Evolutionary conservation across 2,329 filamentous ascomycete genomes (phyloP).

Genomic region (Ceratocystis diversiconidia): DNA sequence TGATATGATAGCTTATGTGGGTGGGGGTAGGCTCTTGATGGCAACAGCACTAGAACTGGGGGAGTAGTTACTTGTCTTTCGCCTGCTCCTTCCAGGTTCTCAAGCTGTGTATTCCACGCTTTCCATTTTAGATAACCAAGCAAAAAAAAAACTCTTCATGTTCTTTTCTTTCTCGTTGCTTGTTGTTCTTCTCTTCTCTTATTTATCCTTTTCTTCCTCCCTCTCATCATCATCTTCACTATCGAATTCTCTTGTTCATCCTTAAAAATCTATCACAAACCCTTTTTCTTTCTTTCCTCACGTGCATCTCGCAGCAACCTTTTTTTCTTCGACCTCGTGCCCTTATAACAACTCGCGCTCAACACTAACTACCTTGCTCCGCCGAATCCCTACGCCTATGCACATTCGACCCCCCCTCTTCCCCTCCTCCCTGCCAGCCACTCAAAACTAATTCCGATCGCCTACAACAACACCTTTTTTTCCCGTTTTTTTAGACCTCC

Average conservation of each 20-base stretch:
- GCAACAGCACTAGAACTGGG: background rate
- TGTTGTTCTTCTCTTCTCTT: background rate
- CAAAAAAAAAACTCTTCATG: background rate
- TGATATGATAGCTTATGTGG: background rate
- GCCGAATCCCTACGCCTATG: background rate
- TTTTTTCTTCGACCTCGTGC: constrained; percentile 4
- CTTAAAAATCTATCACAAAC: background rate
- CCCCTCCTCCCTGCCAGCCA: constrained; percentile 5
- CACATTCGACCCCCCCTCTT: background rate
- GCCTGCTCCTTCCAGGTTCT: background rate
- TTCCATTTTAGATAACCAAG: background rate
- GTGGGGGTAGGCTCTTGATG: background rate
- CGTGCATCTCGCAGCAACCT: background rate
- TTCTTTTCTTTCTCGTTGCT: background rate
- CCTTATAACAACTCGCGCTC: background rate
- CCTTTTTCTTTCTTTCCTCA: background rate
- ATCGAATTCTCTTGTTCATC: constrained; percentile 3
- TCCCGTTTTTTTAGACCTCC: background rate
- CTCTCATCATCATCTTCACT: background rate
- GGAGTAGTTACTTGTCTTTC: background rate
- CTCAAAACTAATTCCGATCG: background rate
- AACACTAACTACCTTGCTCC: background rate
- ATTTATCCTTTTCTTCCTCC: background rate
- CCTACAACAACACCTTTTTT: background rate
- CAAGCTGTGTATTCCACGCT: background rate